phyloP scores from a whole-genome alignment of 495 filamentous ascomycete species.

The Podospora didyma region DNA sequence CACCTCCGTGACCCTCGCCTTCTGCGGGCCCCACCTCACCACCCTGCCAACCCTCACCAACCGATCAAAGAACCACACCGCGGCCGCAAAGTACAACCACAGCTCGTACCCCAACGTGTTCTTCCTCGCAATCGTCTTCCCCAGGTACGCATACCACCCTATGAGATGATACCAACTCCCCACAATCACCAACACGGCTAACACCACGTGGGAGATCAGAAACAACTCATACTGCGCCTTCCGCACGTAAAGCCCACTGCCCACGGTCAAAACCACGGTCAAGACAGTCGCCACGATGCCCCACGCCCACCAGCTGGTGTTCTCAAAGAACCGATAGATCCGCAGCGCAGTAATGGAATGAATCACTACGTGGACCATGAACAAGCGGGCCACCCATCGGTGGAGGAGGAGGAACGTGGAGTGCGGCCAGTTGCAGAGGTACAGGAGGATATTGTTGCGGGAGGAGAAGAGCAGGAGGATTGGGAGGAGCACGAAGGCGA shows the following conservation, averaged over 20 bases:
- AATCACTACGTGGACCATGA: slow-evolving; percentile 29
- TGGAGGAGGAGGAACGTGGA: slow-evolving; percentile 42
- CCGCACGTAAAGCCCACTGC: slow-evolving; percentile 26
- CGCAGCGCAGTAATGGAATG: slow-evolving; percentile 28
- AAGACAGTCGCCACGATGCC: slow-evolving; percentile 34
- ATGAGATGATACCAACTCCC: slow-evolving; percentile 41
- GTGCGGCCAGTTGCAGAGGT: slow-evolving; percentile 41
- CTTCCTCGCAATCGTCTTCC: slow-evolving; percentile 2
- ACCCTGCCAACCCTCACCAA: slow-evolving; percentile 30
- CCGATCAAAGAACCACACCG: slow-evolving; percentile 46
- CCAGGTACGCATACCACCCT: slow-evolving; percentile 13
- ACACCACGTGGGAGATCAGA: slow-evolving; percentile 33
- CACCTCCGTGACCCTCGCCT: slow-evolving; percentile 32
- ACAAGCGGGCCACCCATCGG: slow-evolving; percentile 42
- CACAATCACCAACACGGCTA: slow-evolving; percentile 34
- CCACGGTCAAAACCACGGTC: slow-evolving; percentile 13
- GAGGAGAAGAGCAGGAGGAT: slow-evolving; percentile 34
- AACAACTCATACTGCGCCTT: slow-evolving; percentile 37
- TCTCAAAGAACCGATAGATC: slow-evolving; percentile 7
- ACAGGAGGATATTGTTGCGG: slow-evolving; percentile 44
- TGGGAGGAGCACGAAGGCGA: slow-evolving; percentile 30
- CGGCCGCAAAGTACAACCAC: slow-evolving; percentile 42
- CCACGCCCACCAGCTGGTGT: slow-evolving; percentile 35
- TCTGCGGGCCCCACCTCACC: slow-evolving; percentile 22
- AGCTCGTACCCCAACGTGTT: slow-evolving; percentile 35